Evolutionary conservation across 2,329 filamentous ascomycete genomes (phyloP).

Genomic region (Phyllosticta citribraziliensis): DNA sequence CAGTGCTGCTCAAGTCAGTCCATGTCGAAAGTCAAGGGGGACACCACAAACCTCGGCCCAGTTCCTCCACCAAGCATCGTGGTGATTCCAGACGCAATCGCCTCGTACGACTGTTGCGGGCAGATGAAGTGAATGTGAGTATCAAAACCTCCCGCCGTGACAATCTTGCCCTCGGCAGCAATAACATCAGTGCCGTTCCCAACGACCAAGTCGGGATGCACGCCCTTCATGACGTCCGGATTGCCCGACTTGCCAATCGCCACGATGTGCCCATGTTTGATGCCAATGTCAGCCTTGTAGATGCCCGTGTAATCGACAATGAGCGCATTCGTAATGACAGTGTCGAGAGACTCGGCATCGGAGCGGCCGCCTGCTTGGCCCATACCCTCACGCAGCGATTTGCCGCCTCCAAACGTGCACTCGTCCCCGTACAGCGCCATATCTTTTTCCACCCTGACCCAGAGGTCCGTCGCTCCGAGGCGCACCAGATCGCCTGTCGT

Average conservation of each 20-base stretch:
- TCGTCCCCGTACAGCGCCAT: constrained; percentile 81
- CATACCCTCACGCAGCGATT: constrained; percentile 91
- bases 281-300: constrained; percentile 92
- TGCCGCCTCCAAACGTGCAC: constrained; percentile 90
- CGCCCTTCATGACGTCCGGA: constrained; percentile 91
- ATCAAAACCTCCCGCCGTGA: constrained; percentile 85
- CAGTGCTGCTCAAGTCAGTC: constrained; percentile 50
- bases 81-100: constrained; percentile 76
- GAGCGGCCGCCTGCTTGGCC: constrained; percentile 73
- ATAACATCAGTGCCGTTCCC: constrained; percentile 87
- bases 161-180: constrained; percentile 78
- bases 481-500: constrained; percentile 80
- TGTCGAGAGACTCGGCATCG: constrained; percentile 65
- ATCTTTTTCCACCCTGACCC: constrained; percentile 84
- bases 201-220: constrained; percentile 67
- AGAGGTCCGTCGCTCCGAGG: constrained; percentile 75
- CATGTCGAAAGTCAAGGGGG: neutral
- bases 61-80: constrained; percentile 86
- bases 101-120: constrained; percentile 79
- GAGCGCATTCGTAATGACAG: constrained; percentile 81
- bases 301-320: constrained; percentile 88
- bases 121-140: constrained; percentile 92
- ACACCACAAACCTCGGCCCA: constrained; percentile 60
- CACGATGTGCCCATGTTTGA: constrained; percentile 77
- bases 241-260: constrained; percentile 93